Conservation (phyloP, 345 rosid species). For the Moricandia moricandioides region DNA sequence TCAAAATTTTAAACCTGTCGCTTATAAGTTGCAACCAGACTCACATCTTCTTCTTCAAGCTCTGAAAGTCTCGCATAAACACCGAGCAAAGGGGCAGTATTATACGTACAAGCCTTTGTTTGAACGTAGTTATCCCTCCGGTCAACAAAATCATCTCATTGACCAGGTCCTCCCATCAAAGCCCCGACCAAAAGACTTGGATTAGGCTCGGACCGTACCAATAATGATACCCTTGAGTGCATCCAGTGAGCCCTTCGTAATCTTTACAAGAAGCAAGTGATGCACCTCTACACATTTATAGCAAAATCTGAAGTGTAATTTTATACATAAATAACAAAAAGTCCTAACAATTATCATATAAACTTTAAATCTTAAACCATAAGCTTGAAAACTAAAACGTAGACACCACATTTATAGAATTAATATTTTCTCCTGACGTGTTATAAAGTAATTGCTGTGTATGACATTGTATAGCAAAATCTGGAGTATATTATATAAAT, state of each 20-base stretch:
- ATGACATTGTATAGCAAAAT: too few species aligned
- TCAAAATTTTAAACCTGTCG: background rate
- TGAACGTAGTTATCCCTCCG: constrained; percentile 49
- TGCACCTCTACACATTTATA: constrained; percentile 51
- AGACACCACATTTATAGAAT: too few species aligned
- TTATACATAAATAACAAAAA: too few species aligned
- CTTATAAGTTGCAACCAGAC: constrained; percentile 54
- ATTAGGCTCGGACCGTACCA: constrained; percentile 52
- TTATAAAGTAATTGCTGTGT: too few species aligned
- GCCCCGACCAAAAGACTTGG: constrained; percentile 65
- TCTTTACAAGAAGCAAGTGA: constrained; percentile 70
- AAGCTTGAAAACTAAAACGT: too few species aligned
- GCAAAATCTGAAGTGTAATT: too few species aligned
- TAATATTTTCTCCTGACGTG: too few species aligned
- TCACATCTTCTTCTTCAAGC: constrained; percentile 26
- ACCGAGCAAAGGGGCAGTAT: constrained; percentile 43
- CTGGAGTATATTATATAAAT: too few species aligned
- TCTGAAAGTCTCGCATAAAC: constrained; percentile 59
- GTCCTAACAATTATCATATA: too few species aligned
- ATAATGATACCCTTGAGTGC: constrained; percentile 73
- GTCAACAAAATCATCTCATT: constrained; percentile 48
- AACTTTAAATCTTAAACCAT: too few species aligned
- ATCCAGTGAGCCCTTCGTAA: constrained; percentile 71
- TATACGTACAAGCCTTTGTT: constrained; percentile 58
- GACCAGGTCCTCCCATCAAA: constrained; percentile 69